Conservation (phyloP, 768 basidiomycete genomes). For the Pleurotus platypus region DNA sequence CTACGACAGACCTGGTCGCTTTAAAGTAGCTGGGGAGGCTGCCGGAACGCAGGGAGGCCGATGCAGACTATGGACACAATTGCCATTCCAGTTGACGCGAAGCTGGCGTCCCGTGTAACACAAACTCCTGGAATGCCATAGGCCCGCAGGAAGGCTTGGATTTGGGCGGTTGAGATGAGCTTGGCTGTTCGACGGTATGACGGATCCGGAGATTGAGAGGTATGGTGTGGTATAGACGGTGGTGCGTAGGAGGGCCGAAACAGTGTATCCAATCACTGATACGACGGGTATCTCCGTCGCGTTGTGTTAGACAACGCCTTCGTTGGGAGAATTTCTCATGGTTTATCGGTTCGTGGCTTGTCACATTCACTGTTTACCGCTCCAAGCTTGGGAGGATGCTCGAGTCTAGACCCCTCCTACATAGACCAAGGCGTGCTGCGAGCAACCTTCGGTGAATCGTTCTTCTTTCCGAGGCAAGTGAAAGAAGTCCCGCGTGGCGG, state of each 20-base stretch:
- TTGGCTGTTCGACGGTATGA: slow-evolving; percentile 2
- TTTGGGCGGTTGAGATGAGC: neutral
- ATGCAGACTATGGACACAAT: neutral
- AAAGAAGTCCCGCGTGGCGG: neutral
- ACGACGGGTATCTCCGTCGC: neutral
- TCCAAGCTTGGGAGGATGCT: too few relatives aligned
- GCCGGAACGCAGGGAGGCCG: slow-evolving; percentile 7
- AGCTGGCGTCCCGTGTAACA: neutral
- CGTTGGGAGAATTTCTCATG: neutral
- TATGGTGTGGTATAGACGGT: neutral
- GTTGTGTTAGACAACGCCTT: neutral
- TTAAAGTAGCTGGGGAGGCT: neutral
- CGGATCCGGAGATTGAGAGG: slow-evolving; percentile 8
- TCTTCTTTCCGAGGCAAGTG: neutral
- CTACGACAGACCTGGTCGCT: neutral
- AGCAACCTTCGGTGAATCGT: neutral
- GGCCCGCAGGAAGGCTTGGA: neutral
- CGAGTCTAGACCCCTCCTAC: too few relatives aligned
- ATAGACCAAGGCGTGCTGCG: too few relatives aligned
- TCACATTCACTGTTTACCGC: too few relatives aligned
- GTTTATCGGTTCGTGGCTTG: neutral
- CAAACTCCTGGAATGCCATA: slow-evolving; percentile 5
- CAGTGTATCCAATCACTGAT: neutral
- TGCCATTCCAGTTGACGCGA: neutral
- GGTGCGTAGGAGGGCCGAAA: slow-evolving; percentile 7